Percentiles rank a stretch among this genome's conserved stretches.
These are phyloP conservation scores for Aspergillus vadensis DNA, from an alignment of 2,329 filamentous ascomycete genomes.

Conservation along the genomic window DNA sequence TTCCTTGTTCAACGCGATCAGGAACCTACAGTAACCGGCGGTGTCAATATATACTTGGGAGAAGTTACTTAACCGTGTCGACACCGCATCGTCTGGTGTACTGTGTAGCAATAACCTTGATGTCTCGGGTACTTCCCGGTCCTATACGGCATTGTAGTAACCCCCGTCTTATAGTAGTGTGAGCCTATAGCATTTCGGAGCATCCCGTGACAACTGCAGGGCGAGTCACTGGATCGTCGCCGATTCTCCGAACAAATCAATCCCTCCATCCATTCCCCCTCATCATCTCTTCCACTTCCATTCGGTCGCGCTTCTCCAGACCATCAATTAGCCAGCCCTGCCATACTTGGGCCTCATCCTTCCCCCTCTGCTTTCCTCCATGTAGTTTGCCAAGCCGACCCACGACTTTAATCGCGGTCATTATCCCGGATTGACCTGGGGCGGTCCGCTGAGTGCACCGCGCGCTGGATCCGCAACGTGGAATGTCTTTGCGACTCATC, in stretches of 20 bases:
- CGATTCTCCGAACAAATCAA: not conserved
- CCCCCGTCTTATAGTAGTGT: not conserved
- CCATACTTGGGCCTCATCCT: not conserved
- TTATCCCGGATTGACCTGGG: not conserved
- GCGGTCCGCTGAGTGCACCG: not conserved
- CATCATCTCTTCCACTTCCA: not conserved
- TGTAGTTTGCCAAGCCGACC: not conserved
- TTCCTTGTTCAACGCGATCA: not conserved
- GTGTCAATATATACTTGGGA: not conserved
- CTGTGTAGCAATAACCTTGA: not conserved
- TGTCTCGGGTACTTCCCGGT: not conserved
- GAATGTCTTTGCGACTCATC: conserved; percentile 17
- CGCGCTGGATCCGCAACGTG: conserved; percentile 21
- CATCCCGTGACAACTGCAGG: conserved; percentile 10
- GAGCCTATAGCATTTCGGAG: not conserved
- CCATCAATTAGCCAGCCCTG: not conserved
- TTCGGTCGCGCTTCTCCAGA: not conserved
- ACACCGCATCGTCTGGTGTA: not conserved
- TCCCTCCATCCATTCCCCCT: not conserved
- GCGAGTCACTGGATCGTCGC: not conserved
- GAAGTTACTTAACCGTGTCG: too few relatives aligned
- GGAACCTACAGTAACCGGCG: not conserved
- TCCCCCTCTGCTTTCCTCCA: not conserved
- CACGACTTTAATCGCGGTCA: conserved; percentile 8
- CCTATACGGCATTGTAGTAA: not conserved